Evolutionary conservation across 805 yeast species (phyloP).

Genomic region (Pichia deserticola): DNA sequence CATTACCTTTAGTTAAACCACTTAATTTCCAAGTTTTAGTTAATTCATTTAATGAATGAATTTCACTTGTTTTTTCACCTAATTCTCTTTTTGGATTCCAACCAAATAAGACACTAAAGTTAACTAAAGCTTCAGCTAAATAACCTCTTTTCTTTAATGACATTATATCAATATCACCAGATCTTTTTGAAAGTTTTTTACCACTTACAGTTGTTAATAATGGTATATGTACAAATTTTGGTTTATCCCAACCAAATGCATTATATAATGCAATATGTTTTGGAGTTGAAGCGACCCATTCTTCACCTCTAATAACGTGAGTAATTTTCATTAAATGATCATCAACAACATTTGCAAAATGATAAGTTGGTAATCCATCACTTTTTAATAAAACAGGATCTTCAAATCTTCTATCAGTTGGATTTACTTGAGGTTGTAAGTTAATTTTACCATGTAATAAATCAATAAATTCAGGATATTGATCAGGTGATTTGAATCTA

Average conservation of each 20-base stretch:
- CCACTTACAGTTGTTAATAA: conserved; percentile 64
- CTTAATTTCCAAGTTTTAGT: conserved; percentile 52
- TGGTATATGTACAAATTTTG: conserved; percentile 85
- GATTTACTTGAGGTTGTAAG: conserved; percentile 73
- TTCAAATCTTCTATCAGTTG: conserved; percentile 67
- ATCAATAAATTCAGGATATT: conserved; percentile 63
- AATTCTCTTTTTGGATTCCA: conserved; percentile 76
- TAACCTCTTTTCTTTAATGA: conserved; percentile 54
- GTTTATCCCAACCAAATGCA: conserved; percentile 82
- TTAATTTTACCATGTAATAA: conserved; percentile 69
- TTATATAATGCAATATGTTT: conserved; percentile 82
- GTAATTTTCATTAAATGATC: conserved; percentile 90
- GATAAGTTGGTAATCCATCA: conserved; percentile 95
- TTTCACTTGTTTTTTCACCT: conserved; percentile 44
- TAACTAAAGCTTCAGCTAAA: conserved; percentile 79
- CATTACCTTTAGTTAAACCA: conserved; percentile 85
- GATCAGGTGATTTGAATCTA: conserved; percentile 69
- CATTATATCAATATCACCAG: conserved; percentile 70
- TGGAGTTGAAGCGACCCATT: conserved; percentile 95
- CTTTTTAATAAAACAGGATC: conserved; percentile 86
- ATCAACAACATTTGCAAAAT: conserved; percentile 91
- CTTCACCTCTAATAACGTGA: conserved; percentile 95
- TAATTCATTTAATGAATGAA: conserved; percentile 45
- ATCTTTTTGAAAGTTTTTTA: conserved; percentile 78
- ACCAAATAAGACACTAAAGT: conserved; percentile 85